Evolutionary conservation across 345 rosid species (phyloP).

Genomic region (Aegle marmelos): DNA sequence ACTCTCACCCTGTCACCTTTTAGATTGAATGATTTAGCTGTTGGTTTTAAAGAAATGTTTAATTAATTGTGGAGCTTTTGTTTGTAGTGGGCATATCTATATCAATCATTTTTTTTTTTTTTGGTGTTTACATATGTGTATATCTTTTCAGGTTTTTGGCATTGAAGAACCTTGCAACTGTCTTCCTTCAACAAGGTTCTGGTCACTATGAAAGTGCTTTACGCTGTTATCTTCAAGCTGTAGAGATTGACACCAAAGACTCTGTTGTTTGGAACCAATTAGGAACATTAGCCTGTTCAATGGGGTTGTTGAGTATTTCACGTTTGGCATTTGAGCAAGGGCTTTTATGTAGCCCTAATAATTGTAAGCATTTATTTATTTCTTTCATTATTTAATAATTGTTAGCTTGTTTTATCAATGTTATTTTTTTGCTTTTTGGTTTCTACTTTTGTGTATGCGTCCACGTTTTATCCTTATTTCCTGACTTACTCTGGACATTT

Average conservation of each 20-base stretch:
- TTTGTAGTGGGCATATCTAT: neutral
- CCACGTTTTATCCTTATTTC: conserved; percentile 2
- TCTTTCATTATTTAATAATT: neutral
- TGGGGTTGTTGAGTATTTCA: conserved; percentile 83
- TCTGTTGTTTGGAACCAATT: conserved; percentile 97
- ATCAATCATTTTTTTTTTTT: neutral
- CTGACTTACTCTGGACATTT: neutral
- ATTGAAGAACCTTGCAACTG: conserved; percentile 86
- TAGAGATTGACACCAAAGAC: conserved; percentile 93
- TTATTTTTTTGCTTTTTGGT: neutral
- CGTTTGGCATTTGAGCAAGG: conserved; percentile 99
- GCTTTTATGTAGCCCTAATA: conserved; percentile 95
- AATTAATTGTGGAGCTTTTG: neutral
- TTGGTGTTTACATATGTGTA: neutral
- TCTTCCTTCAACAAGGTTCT: conserved; percentile 88
- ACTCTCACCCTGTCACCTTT: neutral
- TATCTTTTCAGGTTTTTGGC: conserved; percentile 75
- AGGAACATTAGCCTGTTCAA: conserved; percentile 94
- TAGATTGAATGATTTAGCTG: neutral
- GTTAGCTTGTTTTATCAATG: neutral
- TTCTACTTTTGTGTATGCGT: neutral
- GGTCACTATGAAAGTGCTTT: conserved; percentile 79
- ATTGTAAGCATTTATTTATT: conserved; percentile 52
- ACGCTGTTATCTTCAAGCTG: conserved; percentile 93
- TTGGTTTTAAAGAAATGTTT: neutral